Conservation (phyloP, 768 basidiomycete genomes). For the Tylopilus rubrobrunneus region DNA sequence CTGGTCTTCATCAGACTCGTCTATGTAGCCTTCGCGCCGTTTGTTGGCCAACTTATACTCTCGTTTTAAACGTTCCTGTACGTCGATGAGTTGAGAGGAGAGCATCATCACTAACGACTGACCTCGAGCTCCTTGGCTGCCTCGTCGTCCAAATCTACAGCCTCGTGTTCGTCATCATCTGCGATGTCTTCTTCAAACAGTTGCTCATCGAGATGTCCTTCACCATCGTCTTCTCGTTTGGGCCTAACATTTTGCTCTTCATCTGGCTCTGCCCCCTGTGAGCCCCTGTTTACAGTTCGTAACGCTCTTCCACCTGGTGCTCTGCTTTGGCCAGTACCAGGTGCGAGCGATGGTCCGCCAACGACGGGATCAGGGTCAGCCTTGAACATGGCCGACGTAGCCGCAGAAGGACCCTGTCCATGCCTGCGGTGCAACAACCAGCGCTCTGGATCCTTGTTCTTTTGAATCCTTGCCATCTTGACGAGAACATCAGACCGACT, state of each 20-base stretch:
- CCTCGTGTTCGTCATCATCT: constrained; percentile 81
- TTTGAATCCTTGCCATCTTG: constrained; percentile 45
- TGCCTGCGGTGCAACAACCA: constrained; percentile 64
- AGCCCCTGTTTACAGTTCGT: constrained; percentile 65
- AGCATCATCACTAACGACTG: constrained; percentile 13
- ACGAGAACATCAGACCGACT: background rate
- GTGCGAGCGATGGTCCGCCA: constrained; percentile 44
- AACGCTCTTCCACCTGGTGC: constrained; percentile 68
- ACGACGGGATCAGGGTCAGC: constrained; percentile 48
- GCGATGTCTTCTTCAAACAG: constrained; percentile 81
- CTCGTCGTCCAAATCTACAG: constrained; percentile 73
- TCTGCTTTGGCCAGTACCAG: constrained; percentile 50
- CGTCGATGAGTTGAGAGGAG: background rate
- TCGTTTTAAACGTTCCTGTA: constrained; percentile 77
- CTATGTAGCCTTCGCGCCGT: constrained; percentile 61
- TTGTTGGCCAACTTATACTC: constrained; percentile 80
- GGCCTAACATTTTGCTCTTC: constrained; percentile 55
- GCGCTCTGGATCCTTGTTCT: constrained; percentile 71
- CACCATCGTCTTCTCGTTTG: constrained; percentile 62
- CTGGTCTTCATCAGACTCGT: constrained; percentile 73
- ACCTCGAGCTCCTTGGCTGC: constrained; percentile 84
- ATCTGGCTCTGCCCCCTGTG: constrained; percentile 60
- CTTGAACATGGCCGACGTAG: constrained; percentile 68
- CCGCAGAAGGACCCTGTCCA: constrained; percentile 55
- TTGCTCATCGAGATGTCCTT: constrained; percentile 81